Evolutionary conservation across 495 filamentous ascomycete genomes (phyloP).

Genomic region (Cudoniella acicularis): DNA sequence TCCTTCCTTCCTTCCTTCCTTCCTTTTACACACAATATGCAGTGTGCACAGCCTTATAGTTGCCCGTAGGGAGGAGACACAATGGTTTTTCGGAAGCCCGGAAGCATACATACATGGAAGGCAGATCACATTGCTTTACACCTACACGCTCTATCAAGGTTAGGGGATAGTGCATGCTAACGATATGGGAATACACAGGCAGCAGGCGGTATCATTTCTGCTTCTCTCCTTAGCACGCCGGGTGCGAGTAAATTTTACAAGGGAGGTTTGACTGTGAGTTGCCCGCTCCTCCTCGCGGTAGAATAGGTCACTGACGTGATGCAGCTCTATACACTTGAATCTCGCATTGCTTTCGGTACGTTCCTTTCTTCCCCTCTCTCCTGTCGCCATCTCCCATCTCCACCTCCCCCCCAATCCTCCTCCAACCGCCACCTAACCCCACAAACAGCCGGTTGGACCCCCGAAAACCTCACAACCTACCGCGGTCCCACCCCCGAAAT

Average conservation of each 20-base stretch:
- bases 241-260: slow-evolving; percentile 55
- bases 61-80: too few species aligned
- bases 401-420: not conserved
- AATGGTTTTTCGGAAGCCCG: too few species aligned
- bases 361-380: not conserved
- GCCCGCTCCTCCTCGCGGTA: not conserved
- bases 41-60: too few species aligned
- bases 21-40: too few species aligned
- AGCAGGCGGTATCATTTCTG: slow-evolving; percentile 58
- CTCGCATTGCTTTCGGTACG: slow-evolving; percentile 47
- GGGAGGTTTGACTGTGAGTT: slow-evolving; percentile 52
- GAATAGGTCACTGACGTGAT: not conserved
- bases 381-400: not conserved
- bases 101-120: too few species aligned
- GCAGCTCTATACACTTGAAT: slow-evolving; percentile 56
- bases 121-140: too few species aligned
- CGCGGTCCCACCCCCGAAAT: slow-evolving; percentile 54
- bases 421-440: not conserved
- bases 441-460: slow-evolving; percentile 50
- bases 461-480: slow-evolving; percentile 45
- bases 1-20: too few species aligned
- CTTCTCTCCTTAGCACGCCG: slow-evolving; percentile 49
- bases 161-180: not conserved
- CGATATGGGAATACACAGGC: slow-evolving; percentile 34
- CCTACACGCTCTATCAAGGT: too few species aligned